phyloP scores from a whole-genome alignment of 2,329 filamentous ascomycete genomes.

The Truncatella angustata region DNA sequence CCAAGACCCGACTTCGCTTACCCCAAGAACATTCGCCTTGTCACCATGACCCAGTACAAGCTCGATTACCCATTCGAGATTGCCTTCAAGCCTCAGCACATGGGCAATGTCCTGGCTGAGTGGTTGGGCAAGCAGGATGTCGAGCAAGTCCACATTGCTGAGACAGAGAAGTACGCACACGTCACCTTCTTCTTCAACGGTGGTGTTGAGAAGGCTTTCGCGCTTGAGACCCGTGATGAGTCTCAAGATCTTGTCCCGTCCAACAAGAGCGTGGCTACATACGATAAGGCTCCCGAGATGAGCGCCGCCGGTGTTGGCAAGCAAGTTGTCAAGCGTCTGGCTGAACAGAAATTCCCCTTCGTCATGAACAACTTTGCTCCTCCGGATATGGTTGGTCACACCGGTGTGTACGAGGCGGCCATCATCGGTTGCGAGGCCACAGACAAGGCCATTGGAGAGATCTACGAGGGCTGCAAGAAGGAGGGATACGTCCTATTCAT shows the following conservation, averaged over 20 bases:
- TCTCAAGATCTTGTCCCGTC: conserved; percentile 75
- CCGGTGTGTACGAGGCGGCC: conserved; percentile 93
- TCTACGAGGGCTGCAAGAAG: conserved; percentile 92
- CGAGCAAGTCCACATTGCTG: conserved; percentile 93
- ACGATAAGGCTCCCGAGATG: conserved; percentile 95
- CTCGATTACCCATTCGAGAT: conserved; percentile 87
- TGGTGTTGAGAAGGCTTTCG: conserved; percentile 94
- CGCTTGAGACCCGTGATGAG: conserved; percentile 87
- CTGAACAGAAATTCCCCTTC: conserved; percentile 85
- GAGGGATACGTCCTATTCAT: conserved; percentile 92
- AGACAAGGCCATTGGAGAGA: conserved; percentile 88
- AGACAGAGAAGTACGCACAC: conserved; percentile 99
- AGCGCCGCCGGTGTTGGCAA: conserved; percentile 86
- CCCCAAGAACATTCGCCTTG: conserved; percentile 86
- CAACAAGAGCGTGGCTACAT: conserved; percentile 86
- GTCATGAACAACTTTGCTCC: conserved; percentile 99
- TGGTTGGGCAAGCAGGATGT: conserved; percentile 87
- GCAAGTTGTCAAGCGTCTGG: conserved; percentile 84
- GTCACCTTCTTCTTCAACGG: conserved; percentile 99
- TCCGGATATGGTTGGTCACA: conserved; percentile 99
- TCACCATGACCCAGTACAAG: conserved; percentile 99
- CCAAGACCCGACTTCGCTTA: conserved; percentile 89
- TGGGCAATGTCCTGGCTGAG: conserved; percentile 98
- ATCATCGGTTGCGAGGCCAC: conserved; percentile 82
- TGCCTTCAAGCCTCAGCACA: conserved; percentile 90